Evolutionary conservation across 495 filamentous ascomycete species (phyloP).

Genomic region (Penicillium canariense): DNA sequence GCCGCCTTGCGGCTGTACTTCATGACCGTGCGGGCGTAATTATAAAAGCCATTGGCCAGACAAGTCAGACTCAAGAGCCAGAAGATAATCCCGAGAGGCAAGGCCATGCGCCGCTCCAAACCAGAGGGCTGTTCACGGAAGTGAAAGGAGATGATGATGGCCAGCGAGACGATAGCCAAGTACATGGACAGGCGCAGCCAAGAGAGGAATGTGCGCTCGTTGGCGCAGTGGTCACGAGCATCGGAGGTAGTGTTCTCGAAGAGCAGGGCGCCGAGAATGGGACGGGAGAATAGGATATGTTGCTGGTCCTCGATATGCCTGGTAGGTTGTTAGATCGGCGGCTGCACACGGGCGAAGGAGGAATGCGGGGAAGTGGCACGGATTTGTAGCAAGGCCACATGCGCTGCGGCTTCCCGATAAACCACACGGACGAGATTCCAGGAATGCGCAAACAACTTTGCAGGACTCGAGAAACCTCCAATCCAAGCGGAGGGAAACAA

Average conservation of each 20-base stretch:
- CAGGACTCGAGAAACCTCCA: background rate
- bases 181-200: slow-evolving; percentile 91
- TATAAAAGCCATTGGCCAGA: slow-evolving; percentile 71
- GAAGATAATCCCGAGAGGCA: slow-evolving; percentile 85
- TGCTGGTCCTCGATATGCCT: slow-evolving; percentile 35
- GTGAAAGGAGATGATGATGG: slow-evolving; percentile 91
- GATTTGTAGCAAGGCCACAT: background rate
- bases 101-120: slow-evolving; percentile 70
- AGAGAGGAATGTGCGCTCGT: slow-evolving; percentile 77
- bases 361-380: slow-evolving; percentile 1
- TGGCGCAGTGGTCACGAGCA: slow-evolving; percentile 65
- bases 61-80: slow-evolving; percentile 78
- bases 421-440: background rate
- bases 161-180: slow-evolving; percentile 82
- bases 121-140: slow-evolving; percentile 67
- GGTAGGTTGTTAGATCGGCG: background rate
- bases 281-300: slow-evolving; percentile 65
- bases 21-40: slow-evolving; percentile 85
- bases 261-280: slow-evolving; percentile 72
- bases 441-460: background rate
- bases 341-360: background rate
- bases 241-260: slow-evolving; percentile 89
- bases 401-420: background rate
- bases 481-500: background rate
- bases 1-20: slow-evolving; percentile 76